Evolutionary conservation across 371 early-diverging fungal species (phyloP).

Genomic region (Lichtheimia ramosa): DNA sequence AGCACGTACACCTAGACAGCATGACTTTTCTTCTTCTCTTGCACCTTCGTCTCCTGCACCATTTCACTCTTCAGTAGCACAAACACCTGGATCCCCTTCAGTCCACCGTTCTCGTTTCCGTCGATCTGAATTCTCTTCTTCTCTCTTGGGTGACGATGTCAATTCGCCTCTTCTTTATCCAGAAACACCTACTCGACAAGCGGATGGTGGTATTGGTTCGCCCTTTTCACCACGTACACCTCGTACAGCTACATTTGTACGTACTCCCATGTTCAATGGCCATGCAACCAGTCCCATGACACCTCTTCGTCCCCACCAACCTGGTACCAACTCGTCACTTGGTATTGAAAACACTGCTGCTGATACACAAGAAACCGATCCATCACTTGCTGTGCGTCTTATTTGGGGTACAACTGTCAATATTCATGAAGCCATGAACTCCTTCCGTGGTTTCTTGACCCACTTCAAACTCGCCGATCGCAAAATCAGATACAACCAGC

Average conservation of each 20-base stretch:
- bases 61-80: constrained; percentile 18
- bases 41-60: constrained; percentile 28
- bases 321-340: constrained; percentile 1
- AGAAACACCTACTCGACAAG: constrained; percentile 29
- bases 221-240: constrained; percentile 35
- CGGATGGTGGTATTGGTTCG: constrained; percentile 16
- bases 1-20: not conserved
- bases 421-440: constrained; percentile 86
- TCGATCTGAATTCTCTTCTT: constrained; percentile 44
- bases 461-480: constrained; percentile 73
- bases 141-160: constrained; percentile 36
- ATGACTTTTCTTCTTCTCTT: constrained; percentile 14
- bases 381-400: constrained; percentile 53
- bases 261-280: constrained; percentile 35
- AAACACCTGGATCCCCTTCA: constrained; percentile 43
- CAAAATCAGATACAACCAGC: constrained; percentile 40
- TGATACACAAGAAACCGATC: constrained; percentile 45
- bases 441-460: constrained; percentile 89
- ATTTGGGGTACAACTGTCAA: constrained; percentile 99
- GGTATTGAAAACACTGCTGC: constrained; percentile 9
- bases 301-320: constrained; percentile 10
- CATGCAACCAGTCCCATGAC: constrained; percentile 18
- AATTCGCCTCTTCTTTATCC: constrained; percentile 45
- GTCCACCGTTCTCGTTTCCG: constrained; percentile 22
- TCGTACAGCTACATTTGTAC: constrained; percentile 32